Evolutionary conservation across 2,329 filamentous ascomycete genomes (phyloP).

Genomic region (Trichoderma asperellum): DNA sequence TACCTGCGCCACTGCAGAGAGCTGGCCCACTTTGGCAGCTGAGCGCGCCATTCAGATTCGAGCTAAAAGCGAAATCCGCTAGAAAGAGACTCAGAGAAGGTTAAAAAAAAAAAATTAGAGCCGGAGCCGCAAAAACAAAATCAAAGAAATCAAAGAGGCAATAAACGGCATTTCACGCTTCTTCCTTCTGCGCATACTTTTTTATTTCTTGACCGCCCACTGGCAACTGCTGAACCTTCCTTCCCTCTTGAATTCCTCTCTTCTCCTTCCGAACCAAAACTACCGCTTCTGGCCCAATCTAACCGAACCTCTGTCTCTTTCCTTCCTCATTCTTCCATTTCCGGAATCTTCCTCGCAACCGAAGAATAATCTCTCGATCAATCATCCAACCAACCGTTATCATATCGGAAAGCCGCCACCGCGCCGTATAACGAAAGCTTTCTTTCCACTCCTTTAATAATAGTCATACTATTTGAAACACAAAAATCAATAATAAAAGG

Average conservation of each 20-base stretch:
- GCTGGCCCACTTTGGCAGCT: background rate
- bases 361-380: background rate
- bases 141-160: constrained; percentile 11
- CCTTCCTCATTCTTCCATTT: background rate
- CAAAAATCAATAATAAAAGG: background rate
- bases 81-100: background rate
- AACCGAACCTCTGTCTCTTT: background rate
- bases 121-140: constrained; percentile 16
- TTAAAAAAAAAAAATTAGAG: constrained; percentile 8
- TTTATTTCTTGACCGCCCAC: background rate
- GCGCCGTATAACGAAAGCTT: background rate
- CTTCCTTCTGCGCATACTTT: background rate
- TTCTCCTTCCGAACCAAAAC: background rate
- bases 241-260: background rate
- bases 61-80: constrained; percentile 12
- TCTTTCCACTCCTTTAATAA: background rate
- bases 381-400: background rate
- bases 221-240: background rate
- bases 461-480: background rate
- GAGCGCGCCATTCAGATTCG: constrained; percentile 1
- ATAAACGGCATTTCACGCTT: constrained; percentile 4
- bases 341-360: background rate
- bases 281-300: background rate
- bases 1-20: background rate
- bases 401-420: background rate